Evolutionary conservation across 345 rosid genomes (phyloP).

Genomic region (Citrus maxima): DNA sequence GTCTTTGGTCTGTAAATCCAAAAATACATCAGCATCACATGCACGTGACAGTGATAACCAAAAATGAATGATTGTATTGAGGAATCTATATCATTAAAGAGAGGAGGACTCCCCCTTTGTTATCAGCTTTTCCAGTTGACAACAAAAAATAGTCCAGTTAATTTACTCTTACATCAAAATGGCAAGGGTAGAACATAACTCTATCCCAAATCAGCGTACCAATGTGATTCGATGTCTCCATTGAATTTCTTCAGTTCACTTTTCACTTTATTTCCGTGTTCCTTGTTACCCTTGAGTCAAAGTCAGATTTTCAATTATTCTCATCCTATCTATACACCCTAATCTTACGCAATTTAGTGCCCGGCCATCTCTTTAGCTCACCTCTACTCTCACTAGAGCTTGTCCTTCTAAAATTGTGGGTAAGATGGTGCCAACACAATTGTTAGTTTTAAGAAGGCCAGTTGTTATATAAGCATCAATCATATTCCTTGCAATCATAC

Average conservation of each 20-base stretch:
- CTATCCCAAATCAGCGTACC: neutral
- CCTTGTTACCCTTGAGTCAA: neutral
- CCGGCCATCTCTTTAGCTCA: neutral
- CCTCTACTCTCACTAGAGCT: neutral
- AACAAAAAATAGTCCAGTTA: neutral
- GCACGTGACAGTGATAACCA: neutral
- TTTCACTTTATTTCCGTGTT: neutral
- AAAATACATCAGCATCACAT: slow-evolving; percentile 11
- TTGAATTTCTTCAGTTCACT: neutral
- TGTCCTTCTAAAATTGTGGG: neutral
- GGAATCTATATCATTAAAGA: neutral
- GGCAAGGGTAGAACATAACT: neutral
- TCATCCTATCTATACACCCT: neutral
- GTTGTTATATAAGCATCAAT: neutral
- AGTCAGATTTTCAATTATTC: neutral
- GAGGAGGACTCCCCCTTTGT: neutral
- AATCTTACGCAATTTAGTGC: neutral
- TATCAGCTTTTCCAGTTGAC: neutral
- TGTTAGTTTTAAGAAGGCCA: neutral
- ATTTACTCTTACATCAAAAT: neutral
- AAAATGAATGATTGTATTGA: neutral
- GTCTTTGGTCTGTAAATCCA: slow-evolving; percentile 45
- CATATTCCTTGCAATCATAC: neutral
- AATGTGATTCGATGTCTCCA: neutral
- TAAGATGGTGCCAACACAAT: neutral